A percentile compares a stretch with the other conserved stretches of the same genome.
phyloP scores from a whole-genome alignment of 257 asterid species.

The Salvia hispanica region DNA sequence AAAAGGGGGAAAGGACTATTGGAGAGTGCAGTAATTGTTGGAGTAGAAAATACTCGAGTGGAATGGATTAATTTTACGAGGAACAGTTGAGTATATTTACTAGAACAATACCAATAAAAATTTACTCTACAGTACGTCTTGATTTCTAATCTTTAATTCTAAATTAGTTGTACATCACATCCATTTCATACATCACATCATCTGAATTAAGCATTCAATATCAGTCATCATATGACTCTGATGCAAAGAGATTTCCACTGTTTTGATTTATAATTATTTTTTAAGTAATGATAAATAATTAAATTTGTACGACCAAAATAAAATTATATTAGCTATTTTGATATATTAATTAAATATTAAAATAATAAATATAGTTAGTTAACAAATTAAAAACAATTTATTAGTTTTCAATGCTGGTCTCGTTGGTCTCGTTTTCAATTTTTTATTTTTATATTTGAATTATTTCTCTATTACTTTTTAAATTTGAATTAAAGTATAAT shows the following conservation, averaged over 20 bases:
- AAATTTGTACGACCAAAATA: too few relatives aligned
- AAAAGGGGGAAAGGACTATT: background rate
- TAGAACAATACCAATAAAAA: conserved; percentile 11
- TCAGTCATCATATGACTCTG: background rate
- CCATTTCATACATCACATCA: conserved; percentile 11
- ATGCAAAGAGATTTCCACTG: background rate
- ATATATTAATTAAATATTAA: too few relatives aligned
- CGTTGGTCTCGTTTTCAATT: too few relatives aligned
- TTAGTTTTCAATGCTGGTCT: too few relatives aligned
- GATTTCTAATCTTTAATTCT: background rate
- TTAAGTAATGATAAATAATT: too few relatives aligned
- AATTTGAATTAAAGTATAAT: too few relatives aligned
- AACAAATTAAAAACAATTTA: too few relatives aligned
- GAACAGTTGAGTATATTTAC: conserved; percentile 13
- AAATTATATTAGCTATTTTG: too few relatives aligned
- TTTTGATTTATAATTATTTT: background rate
- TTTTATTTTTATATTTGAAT: too few relatives aligned
- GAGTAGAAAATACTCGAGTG: conserved; percentile 28
- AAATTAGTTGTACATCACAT: conserved; percentile 23
- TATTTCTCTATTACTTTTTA: too few relatives aligned
- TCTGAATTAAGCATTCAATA: conserved; percentile 24
- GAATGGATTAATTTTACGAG: conserved; percentile 1
- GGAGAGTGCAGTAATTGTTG: conserved; percentile 20
- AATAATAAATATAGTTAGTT: too few relatives aligned
- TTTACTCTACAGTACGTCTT: background rate